Evolutionary conservation across 305 asterid genomes (phyloP).

Genomic region (Coffea humblotiana): DNA sequence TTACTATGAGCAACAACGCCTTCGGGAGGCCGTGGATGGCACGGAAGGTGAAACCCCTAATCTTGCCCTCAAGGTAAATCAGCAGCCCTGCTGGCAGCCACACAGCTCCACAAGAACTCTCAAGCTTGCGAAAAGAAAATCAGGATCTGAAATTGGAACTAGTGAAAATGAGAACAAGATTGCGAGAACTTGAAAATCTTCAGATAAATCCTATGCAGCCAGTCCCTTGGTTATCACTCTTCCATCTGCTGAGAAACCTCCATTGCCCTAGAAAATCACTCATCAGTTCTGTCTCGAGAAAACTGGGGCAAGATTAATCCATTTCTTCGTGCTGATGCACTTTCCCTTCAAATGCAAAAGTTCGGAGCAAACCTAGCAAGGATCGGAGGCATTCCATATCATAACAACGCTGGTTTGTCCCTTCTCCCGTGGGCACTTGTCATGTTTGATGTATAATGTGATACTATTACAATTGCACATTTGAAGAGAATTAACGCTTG

Average conservation of each 20-base stretch:
- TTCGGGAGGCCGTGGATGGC: slow-evolving; percentile 59
- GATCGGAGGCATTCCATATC: slow-evolving; percentile 78
- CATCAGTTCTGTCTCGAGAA: slow-evolving; percentile 64
- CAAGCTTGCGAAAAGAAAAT: slow-evolving; percentile 56
- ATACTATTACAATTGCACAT: slow-evolving; percentile 1
- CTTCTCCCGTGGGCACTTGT: slow-evolving; percentile 5
- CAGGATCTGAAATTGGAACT: slow-evolving; percentile 74
- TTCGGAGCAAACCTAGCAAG: slow-evolving; percentile 46
- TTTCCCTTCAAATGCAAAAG: slow-evolving; percentile 39
- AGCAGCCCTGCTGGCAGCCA: slow-evolving; percentile 26
- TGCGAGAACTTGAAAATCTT: slow-evolving; percentile 53
- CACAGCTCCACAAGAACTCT: slow-evolving; percentile 44
- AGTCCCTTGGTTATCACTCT: slow-evolving; percentile 38
- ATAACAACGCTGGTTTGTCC: slow-evolving; percentile 27
- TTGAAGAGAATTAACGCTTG: slow-evolving; percentile 11
- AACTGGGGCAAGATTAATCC: slow-evolving; percentile 44
- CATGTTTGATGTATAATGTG: neutral
- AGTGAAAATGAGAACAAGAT: slow-evolving; percentile 49
- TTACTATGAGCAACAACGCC: slow-evolving; percentile 85
- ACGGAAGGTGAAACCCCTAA: slow-evolving; percentile 34
- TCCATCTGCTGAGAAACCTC: slow-evolving; percentile 52
- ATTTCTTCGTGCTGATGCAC: slow-evolving; percentile 53
- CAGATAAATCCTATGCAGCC: slow-evolving; percentile 28
- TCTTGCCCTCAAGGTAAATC: slow-evolving; percentile 27
- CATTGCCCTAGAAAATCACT: slow-evolving; percentile 68